Percentiles rank a stretch among this genome's conserved stretches.
phyloP scores from a whole-genome alignment of 1,284 basidiomycete genomes.

The Thecaphora frezii region DNA sequence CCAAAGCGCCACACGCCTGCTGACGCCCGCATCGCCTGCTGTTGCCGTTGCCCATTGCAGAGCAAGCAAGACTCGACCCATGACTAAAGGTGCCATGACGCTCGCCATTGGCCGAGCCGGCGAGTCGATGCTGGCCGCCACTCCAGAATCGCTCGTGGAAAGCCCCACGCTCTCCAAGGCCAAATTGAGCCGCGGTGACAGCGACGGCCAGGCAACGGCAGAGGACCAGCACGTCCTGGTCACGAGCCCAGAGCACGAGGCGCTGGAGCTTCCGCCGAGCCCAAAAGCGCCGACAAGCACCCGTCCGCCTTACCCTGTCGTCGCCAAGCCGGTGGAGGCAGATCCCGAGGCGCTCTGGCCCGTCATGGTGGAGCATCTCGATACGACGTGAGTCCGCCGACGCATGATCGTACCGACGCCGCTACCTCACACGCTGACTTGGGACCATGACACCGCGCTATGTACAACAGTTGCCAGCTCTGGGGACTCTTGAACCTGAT shows the following conservation, averaged over 20 bases:
- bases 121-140: conserved; percentile 19
- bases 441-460: no score
- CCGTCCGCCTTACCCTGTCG: conserved; percentile 20
- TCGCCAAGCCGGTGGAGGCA: conserved; percentile 36
- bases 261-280: conserved; percentile 21
- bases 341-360: conserved; percentile 26
- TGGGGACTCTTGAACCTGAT: conserved; percentile 13
- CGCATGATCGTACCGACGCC: no score
- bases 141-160: neutral
- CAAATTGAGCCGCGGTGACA: neutral
- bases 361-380: conserved; percentile 15
- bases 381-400: neutral
- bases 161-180: neutral
- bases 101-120: conserved; percentile 43
- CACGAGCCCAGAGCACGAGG: conserved; percentile 3
- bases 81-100: conserved; percentile 22
- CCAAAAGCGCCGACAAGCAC: conserved; percentile 18
- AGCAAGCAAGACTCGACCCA: conserved; percentile 28
- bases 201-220: neutral
- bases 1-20: no score
- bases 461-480: conserved; percentile 6
- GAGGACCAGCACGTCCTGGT: neutral
- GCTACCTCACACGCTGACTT: no score
- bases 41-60: neutral
- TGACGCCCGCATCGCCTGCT: neutral